These are phyloP conservation scores for Coniochaeta sp. DNA, from an alignment of 2,329 filamentous ascomycete species.

Conservation along the genomic window DNA sequence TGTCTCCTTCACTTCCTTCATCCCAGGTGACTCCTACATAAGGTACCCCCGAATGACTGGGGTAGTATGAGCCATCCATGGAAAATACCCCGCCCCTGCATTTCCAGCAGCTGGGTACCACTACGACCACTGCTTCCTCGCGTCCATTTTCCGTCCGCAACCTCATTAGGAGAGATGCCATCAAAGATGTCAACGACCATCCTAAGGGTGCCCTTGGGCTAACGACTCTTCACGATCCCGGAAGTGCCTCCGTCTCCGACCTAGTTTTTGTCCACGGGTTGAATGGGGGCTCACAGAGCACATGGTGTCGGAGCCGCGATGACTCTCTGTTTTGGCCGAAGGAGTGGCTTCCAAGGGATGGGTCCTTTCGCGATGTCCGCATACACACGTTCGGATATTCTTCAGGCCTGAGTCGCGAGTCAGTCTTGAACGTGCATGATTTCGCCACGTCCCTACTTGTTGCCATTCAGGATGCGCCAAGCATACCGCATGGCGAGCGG, in stretches of 20 bases:
- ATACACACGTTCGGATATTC: conserved; percentile 24
- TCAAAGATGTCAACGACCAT: not conserved
- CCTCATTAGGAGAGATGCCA: not conserved
- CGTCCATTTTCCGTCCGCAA: not conserved
- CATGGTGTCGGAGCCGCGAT: conserved; percentile 21
- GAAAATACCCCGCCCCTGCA: not conserved
- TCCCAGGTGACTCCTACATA: no score
- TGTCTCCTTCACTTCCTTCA: no score
- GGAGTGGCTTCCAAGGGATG: conserved; percentile 23
- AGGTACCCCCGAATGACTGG: no score
- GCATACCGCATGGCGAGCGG: conserved; percentile 7
- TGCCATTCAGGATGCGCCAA: conserved; percentile 19
- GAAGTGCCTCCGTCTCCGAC: conserved; percentile 11
- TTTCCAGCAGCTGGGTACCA: not conserved
- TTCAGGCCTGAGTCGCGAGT: conserved; percentile 10
- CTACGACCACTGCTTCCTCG: not conserved
- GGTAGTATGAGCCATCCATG: not conserved
- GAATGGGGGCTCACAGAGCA: conserved; percentile 25
- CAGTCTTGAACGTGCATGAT: conserved; percentile 21
- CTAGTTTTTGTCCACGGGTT: conserved; percentile 32
- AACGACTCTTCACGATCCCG: conserved; percentile 13
- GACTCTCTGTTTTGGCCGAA: conserved; percentile 22
- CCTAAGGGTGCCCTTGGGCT: conserved; percentile 16
- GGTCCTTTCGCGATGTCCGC: conserved; percentile 20
- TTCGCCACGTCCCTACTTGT: conserved; percentile 22